Evolutionary conservation across 495 filamentous ascomycete species (phyloP).

Genomic region (Letharia columbiana): DNA sequence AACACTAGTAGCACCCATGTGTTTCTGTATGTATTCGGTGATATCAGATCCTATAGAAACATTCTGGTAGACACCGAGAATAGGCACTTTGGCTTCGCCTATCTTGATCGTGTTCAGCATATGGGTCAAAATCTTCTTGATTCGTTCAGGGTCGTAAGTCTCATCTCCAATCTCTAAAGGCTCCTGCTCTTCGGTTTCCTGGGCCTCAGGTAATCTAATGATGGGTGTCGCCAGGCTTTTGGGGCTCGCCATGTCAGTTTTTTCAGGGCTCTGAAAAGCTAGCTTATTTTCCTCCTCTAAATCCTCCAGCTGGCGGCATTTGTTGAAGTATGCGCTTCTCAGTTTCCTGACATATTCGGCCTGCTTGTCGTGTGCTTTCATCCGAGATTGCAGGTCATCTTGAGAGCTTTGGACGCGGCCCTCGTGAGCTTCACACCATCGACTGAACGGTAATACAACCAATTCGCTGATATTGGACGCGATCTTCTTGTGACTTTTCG

Average conservation of each 20-base stretch:
- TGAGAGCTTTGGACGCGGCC: constrained; percentile 84
- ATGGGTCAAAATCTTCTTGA: constrained; percentile 82
- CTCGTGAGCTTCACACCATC: constrained; percentile 94
- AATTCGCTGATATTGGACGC: constrained; percentile 92
- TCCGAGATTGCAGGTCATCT: constrained; percentile 78
- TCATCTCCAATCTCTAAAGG: constrained; percentile 86
- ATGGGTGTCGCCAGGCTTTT: constrained; percentile 46
- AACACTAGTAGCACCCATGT: constrained; percentile 74
- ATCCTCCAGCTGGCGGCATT: constrained; percentile 92
- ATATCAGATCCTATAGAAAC: constrained; percentile 85
- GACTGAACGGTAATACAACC: constrained; percentile 84
- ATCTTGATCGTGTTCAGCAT: constrained; percentile 81
- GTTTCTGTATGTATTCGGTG: constrained; percentile 84
- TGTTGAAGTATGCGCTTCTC: constrained; percentile 95
- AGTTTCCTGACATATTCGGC: constrained; percentile 83
- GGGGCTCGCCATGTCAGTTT: constrained; percentile 35
- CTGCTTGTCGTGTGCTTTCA: constrained; percentile 89
- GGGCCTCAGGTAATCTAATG: constrained; percentile 50
- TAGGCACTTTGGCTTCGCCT: constrained; percentile 86
- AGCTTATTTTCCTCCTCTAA: constrained; percentile 98
- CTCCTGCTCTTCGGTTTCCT: constrained; percentile 57
- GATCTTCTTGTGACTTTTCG: constrained; percentile 88
- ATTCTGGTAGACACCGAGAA: constrained; percentile 90
- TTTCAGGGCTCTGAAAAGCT: constrained; percentile 79
- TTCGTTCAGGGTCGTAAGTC: constrained; percentile 68